Evolutionary conservation across 1,139 yeast species (phyloP).

Genomic region (Zhuliangozyma parablackwelliae): DNA sequence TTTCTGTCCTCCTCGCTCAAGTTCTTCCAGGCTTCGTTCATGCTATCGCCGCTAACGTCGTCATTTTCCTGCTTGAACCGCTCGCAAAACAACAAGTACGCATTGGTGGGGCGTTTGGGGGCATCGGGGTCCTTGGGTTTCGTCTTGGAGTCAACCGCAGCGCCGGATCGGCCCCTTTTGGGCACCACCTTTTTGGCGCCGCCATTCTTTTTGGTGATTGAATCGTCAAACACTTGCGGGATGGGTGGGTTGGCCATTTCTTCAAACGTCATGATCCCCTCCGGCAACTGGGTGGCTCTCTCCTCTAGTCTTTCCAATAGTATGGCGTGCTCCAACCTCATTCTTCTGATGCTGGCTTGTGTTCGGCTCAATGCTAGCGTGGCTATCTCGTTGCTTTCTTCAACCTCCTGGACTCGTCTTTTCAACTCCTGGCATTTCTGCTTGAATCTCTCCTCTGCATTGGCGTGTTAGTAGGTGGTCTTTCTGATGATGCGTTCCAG

Average conservation of each 20-base stretch:
- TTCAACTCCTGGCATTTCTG: conserved; percentile 71
- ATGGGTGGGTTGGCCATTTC: conserved; percentile 44
- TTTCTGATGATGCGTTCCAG: no score
- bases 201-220: conserved; percentile 18
- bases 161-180: conserved; percentile 3
- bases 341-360: conserved; percentile 68
- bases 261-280: conserved; percentile 27
- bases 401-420: conserved; percentile 68
- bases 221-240: conserved; percentile 33
- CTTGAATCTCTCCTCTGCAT: conserved; percentile 38
- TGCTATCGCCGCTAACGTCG: conserved; percentile 51
- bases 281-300: conserved; percentile 37
- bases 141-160: conserved; percentile 10
- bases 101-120: conserved; percentile 88
- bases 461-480: no score
- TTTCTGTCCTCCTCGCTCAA: conserved; percentile 65
- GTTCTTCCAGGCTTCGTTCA: conserved; percentile 85
- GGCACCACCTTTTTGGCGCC: conserved; percentile 19
- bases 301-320: conserved; percentile 76
- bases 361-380: conserved; percentile 78
- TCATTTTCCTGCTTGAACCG: conserved; percentile 52
- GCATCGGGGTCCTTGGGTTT: conserved; percentile 69
- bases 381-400: conserved; percentile 74
- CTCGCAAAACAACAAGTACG: conserved; percentile 83
- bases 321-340: conserved; percentile 77